Conservation (phyloP, 2,329 filamentous ascomycete species). For the Fusarium zealandicum region DNA sequence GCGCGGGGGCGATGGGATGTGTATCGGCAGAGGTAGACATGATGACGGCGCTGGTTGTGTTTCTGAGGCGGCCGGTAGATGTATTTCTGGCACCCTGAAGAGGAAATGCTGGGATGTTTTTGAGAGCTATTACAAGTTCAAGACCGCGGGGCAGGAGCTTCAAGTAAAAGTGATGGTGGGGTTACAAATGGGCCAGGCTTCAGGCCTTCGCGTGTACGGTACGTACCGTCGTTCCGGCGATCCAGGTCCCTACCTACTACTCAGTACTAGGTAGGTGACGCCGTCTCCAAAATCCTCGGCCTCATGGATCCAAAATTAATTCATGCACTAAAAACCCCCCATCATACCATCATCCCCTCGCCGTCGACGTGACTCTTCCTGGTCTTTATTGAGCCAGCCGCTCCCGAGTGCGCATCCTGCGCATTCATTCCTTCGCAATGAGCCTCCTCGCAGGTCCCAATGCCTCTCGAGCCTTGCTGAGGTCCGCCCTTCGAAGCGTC, state of each 20-base stretch:
- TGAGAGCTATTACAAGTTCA: neutral
- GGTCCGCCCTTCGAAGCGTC: slow-evolving; percentile 39
- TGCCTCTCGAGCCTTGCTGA: slow-evolving; percentile 43
- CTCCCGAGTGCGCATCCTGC: slow-evolving; percentile 38
- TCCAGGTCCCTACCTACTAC: slow-evolving; percentile 8
- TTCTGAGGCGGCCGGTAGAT: neutral
- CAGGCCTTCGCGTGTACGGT: slow-evolving; percentile 22
- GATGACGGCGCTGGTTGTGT: slow-evolving; percentile 5
- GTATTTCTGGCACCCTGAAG: neutral
- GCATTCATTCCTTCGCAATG: slow-evolving; percentile 37
- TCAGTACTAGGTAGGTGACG: too few species aligned
- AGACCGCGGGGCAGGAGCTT: slow-evolving; percentile 23
- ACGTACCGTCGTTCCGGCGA: slow-evolving; percentile 27
- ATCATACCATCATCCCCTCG: slow-evolving; percentile 30
- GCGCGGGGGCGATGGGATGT: slow-evolving; percentile 65
- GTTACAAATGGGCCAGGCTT: slow-evolving; percentile 27
- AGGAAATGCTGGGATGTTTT: neutral
- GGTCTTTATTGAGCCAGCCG: slow-evolving; percentile 30
- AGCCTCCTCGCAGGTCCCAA: slow-evolving; percentile 41
- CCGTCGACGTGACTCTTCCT: slow-evolving; percentile 20
- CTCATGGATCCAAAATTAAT: slow-evolving; percentile 37
- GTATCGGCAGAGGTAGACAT: slow-evolving; percentile 72
- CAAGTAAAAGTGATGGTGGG: slow-evolving; percentile 23
- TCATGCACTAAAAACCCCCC: slow-evolving; percentile 32
- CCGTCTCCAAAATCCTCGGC: slow-evolving; percentile 34